Conservation (phyloP, 2,329 filamentous ascomycete genomes). For the Whalleya microplaca region DNA sequence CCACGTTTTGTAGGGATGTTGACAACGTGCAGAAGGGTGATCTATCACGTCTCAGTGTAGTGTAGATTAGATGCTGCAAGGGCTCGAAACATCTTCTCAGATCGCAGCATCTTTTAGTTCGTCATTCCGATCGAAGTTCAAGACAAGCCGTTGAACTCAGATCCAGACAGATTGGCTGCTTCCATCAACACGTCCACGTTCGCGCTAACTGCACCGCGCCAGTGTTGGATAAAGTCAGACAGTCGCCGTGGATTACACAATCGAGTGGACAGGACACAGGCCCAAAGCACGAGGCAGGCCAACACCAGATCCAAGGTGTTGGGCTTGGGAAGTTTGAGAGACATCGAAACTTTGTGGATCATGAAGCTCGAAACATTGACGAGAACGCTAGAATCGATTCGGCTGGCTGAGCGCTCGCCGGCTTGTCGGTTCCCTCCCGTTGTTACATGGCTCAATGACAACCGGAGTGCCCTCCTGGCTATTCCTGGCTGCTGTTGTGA, state of each 20-base stretch:
- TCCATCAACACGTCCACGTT: constrained; percentile 4
- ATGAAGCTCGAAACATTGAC: constrained; percentile 6
- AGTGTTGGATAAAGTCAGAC: background rate
- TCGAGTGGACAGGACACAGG: constrained; percentile 5
- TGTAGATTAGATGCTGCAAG: constrained; percentile 21
- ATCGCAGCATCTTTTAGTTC: constrained; percentile 21
- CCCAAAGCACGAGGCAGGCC: constrained; percentile 7
- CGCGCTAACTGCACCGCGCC: constrained; percentile 2
- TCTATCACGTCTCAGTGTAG: constrained; percentile 24
- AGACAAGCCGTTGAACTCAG: constrained; percentile 24
- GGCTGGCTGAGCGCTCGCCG: constrained; percentile 6
- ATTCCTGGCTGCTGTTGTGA: constrained; percentile 31
- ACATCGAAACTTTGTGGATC: constrained; percentile 17
- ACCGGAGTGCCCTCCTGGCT: constrained; percentile 19
- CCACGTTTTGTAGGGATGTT: constrained; percentile 30
- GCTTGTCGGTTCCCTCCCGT: constrained; percentile 18
- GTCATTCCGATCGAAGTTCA: constrained; percentile 15
- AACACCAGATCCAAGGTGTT: background rate
- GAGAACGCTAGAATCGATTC: constrained; percentile 7
- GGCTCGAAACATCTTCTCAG: constrained; percentile 28
- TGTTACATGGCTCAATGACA: constrained; percentile 19
- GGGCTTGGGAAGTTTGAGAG: constrained; percentile 1
- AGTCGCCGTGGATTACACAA: constrained; percentile 6
- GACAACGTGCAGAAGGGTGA: constrained; percentile 20
- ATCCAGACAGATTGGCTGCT: constrained; percentile 9